Conservation (phyloP, 371 early-diverging fungal genomes). For the Haplosporangium sp. region DNA sequence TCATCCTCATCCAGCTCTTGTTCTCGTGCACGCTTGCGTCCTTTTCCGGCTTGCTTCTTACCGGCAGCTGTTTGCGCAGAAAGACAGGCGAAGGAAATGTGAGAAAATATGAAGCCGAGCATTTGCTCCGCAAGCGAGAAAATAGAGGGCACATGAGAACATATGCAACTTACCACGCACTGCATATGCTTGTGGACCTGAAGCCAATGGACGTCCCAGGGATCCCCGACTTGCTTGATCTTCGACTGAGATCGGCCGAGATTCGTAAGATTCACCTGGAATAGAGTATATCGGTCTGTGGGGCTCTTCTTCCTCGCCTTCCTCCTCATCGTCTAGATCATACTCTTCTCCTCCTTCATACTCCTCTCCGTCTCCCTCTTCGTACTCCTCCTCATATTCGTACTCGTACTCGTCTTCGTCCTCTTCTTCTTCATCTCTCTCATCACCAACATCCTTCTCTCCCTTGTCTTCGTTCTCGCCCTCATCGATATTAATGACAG, state of each 20-base stretch:
- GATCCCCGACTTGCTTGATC: neutral
- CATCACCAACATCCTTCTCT: neutral
- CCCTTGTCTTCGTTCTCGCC: neutral
- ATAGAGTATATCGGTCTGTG: neutral
- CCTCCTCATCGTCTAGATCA: neutral
- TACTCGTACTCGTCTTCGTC: slow-evolving; percentile 5
- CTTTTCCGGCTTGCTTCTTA: too few relatives aligned
- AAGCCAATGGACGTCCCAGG: slow-evolving; percentile 14
- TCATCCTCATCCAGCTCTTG: neutral
- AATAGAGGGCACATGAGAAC: too few relatives aligned
- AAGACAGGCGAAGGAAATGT: too few relatives aligned
- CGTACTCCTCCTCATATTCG: slow-evolving; percentile 4
- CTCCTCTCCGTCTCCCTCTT: slow-evolving; percentile 7
- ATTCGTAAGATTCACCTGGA: slow-evolving; percentile 19
- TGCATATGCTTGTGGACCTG: neutral
- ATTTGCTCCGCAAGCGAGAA: too few relatives aligned
- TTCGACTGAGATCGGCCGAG: slow-evolving; percentile 8
- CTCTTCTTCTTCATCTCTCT: slow-evolving; percentile 9
- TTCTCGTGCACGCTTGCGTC: too few relatives aligned
- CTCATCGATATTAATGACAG: neutral
- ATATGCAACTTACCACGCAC: too few relatives aligned
- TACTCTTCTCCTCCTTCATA: neutral
- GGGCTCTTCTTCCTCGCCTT: slow-evolving; percentile 7
- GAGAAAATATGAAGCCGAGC: too few relatives aligned
- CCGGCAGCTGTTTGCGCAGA: too few relatives aligned